Conservation (phyloP, 495 filamentous ascomycete species). For the Hamigera avellanea region DNA sequence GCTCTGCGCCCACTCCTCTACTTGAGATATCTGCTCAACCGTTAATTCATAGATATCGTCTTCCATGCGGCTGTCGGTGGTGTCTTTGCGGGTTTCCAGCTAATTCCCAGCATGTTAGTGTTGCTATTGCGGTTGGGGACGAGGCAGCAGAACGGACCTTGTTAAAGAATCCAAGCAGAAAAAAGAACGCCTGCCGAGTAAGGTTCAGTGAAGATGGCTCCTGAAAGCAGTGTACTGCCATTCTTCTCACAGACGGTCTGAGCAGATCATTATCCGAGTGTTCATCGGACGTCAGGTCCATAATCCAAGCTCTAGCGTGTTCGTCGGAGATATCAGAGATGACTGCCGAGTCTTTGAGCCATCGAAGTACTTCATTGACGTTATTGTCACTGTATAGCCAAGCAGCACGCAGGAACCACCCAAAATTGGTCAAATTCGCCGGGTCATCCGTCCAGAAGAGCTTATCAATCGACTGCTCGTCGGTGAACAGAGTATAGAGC, state of each 20-base stretch:
- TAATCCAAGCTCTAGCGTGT: constrained; percentile 4
- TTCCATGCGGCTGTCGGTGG: too few relatives aligned
- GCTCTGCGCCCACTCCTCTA: constrained; percentile 7
- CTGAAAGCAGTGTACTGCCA: constrained; percentile 10
- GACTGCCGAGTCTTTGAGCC: constrained; percentile 22
- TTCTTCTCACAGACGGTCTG: constrained; percentile 5
- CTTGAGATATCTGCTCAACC: constrained; percentile 5
- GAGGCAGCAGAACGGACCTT: too few relatives aligned
- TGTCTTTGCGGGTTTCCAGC: too few relatives aligned
- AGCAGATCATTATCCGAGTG: constrained; percentile 11
- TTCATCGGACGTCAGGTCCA: constrained; percentile 6
- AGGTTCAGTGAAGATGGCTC: constrained; percentile 3
- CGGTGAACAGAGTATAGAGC: constrained; percentile 20
- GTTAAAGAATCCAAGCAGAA: too few relatives aligned
- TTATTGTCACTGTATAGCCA: constrained; percentile 21
- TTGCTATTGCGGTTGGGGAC: too few relatives aligned
- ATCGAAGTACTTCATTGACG: constrained; percentile 15
- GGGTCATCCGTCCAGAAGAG: constrained; percentile 15
- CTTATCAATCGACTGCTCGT: constrained; percentile 17
- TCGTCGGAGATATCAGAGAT: constrained; percentile 13
- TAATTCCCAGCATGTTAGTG: too few relatives aligned
- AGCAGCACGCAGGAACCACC: constrained; percentile 4
- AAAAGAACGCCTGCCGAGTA: constrained; percentile 2
- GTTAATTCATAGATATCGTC: not conserved
- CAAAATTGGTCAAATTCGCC: not conserved